Conservation (phyloP, 2,329 filamentous ascomycete species). For the Pseudogymnoascus pannorum region DNA sequence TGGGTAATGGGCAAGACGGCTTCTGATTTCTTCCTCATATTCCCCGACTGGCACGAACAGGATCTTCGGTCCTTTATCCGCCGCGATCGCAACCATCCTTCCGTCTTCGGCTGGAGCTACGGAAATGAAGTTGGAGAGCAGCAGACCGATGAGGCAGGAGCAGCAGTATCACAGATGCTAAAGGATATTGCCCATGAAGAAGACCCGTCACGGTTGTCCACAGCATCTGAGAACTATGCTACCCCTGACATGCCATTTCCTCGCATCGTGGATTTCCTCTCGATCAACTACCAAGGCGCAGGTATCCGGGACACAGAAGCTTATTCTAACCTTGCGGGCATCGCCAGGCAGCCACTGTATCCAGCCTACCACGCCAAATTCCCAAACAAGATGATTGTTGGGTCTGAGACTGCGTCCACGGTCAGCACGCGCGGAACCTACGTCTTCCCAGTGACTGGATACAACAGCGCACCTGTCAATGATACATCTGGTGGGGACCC, state of each 20-base stretch:
- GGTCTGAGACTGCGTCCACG: slow-evolving; percentile 38
- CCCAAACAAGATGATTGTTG: slow-evolving; percentile 41
- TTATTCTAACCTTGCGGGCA: slow-evolving; percentile 24
- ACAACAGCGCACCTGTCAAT: slow-evolving; percentile 33
- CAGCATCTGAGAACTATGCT: slow-evolving; percentile 41
- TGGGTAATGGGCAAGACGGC: slow-evolving; percentile 39
- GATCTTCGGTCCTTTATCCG: slow-evolving; percentile 44
- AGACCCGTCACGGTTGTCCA: slow-evolving; percentile 39
- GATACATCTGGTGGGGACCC: slow-evolving; percentile 34
- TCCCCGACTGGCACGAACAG: slow-evolving; percentile 45
- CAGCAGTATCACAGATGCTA: slow-evolving; percentile 30
- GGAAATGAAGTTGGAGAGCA: slow-evolving; percentile 50
- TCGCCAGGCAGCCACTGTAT: slow-evolving; percentile 28
- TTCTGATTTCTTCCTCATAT: slow-evolving; percentile 46
- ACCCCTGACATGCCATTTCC: slow-evolving; percentile 34
- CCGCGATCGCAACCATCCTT: slow-evolving; percentile 48
- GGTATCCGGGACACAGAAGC: slow-evolving; percentile 25
- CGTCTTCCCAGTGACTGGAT: slow-evolving; percentile 42
- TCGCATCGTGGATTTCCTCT: slow-evolving; percentile 38
- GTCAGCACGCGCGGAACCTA: slow-evolving; percentile 45
- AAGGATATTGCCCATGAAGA: slow-evolving; percentile 38
- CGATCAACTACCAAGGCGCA: slow-evolving; percentile 51
- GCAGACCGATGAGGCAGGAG: slow-evolving; percentile 27
- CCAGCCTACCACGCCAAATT: slow-evolving; percentile 37
- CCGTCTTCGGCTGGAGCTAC: slow-evolving; percentile 44